These are phyloP conservation scores for Syncephalastrum sp. DNA, from an alignment of 371 early-diverging fungal genomes.

Conservation along the genomic window DNA sequence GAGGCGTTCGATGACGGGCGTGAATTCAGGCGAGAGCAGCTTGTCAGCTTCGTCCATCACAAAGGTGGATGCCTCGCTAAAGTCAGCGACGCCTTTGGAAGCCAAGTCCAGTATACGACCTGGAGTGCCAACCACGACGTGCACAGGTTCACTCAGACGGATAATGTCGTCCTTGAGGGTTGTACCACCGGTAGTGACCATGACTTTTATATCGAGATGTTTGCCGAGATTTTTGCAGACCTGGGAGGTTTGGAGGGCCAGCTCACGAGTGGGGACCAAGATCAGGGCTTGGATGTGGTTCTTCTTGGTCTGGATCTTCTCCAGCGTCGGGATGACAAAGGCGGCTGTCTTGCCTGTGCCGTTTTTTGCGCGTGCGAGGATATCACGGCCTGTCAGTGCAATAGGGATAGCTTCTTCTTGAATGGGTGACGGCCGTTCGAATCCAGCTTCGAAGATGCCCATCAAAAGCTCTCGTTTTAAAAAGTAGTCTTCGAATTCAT, in stretches of 20 bases:
- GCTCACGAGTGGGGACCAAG: slow-evolving; percentile 96
- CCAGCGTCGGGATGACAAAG: slow-evolving; percentile 93
- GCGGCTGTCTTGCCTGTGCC: slow-evolving; percentile 99
- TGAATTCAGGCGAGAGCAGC: slow-evolving; percentile 93
- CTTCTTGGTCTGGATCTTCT: slow-evolving; percentile 85
- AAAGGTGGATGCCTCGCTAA: slow-evolving; percentile 83
- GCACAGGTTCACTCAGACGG: slow-evolving; percentile 88
- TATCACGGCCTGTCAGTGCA: slow-evolving; percentile 94
- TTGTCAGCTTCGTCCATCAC: slow-evolving; percentile 99
- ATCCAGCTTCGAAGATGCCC: slow-evolving; percentile 98
- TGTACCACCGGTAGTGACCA: slow-evolving; percentile 98
- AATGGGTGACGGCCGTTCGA: slow-evolving; percentile 98
- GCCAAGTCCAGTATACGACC: slow-evolving; percentile 97
- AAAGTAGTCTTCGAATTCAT: slow-evolving; percentile 97
- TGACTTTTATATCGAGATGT: slow-evolving; percentile 90
- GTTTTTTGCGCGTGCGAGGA: slow-evolving; percentile 96
- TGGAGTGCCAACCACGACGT: slow-evolving; percentile 97
- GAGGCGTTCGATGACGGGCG: slow-evolving; percentile 93
- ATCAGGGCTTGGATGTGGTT: slow-evolving; percentile 83
- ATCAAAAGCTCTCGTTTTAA: slow-evolving; percentile 95
- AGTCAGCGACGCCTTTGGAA: slow-evolving; percentile 86
- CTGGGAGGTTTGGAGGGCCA: slow-evolving; percentile 95
- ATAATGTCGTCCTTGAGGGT: slow-evolving; percentile 98
- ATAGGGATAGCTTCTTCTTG: slow-evolving; percentile 99
- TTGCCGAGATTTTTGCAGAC: slow-evolving; percentile 93